Evolutionary conservation across 2,329 filamentous ascomycete species (phyloP).

Genomic region (Aschersonia sp.): DNA sequence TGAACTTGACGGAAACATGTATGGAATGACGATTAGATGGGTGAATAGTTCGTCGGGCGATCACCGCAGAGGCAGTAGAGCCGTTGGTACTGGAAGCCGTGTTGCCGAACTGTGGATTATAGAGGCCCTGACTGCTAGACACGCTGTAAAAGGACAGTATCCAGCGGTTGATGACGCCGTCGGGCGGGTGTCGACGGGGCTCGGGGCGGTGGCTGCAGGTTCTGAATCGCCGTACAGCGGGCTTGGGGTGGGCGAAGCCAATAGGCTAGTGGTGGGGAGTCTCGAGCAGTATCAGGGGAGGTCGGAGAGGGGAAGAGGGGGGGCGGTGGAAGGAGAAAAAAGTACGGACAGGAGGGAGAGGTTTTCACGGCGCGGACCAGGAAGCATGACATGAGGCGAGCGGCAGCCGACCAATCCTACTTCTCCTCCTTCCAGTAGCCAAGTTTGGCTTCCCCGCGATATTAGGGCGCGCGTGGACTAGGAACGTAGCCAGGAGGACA

Average conservation of each 20-base stretch:
- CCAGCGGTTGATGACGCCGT: no score
- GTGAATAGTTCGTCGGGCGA: background rate
- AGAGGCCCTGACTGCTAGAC: no score
- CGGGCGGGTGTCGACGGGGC: no score
- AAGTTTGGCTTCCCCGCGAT: background rate
- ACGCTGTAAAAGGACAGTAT: no score
- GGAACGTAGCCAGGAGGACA: no score
- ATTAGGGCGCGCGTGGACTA: no score
- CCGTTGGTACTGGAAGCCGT: background rate
- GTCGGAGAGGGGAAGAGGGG: background rate
- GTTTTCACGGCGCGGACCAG: background rate
- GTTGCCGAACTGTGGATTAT: no score
- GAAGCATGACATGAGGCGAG: background rate
- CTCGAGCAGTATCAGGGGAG: background rate
- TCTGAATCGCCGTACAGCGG: no score
- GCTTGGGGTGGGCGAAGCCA: no score
- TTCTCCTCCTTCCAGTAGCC: background rate
- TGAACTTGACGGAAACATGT: constrained; percentile 30
- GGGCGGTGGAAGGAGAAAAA: background rate
- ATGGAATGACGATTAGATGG: constrained; percentile 13
- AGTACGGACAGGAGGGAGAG: background rate
- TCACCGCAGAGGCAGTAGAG: background rate
- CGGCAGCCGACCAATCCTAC: background rate
- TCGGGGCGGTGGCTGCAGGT: no score
- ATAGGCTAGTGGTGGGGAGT: no score